Evolutionary conservation across 169 alveolate species (phyloP), one percentile per base, ranked within the genome.

Genomic region (Besnoitia besnoiti): DNA sequence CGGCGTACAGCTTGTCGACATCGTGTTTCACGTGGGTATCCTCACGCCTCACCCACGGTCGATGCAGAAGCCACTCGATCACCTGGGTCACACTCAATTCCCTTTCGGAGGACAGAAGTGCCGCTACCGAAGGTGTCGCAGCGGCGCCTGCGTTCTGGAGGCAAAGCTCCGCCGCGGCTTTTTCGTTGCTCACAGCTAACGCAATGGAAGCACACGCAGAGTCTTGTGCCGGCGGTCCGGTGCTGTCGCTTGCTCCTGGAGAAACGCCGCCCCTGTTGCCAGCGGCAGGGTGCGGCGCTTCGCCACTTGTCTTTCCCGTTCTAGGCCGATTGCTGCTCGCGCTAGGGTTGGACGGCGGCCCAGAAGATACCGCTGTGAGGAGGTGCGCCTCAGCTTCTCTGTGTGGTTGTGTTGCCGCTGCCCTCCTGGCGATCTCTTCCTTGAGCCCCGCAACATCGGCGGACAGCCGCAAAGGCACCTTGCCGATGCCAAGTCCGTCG

Each of bases 401-500:
- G n/a, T n/a, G n/a, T 8, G 82, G 44, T 19, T 1, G 46, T 39
- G 82, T 42, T n/a, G 82, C 82, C n/a, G 82, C 82, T 19, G n/a
- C 46, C n/a, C 24, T 73, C 46, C 24, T 73, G 8, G 16, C 82
- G 82, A 12, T 39, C 16, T 73, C 82, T 30, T 35, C 82, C n/a
- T 7, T 62, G 44, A 62, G 39, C 79, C 7, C 24, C 44, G n/a
- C 82, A n/a, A n/a, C 12, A n/a, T 73, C 47, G 16, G 40, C n/a
- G 82, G 30, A 1, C 8, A 73, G 82, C n/a, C 82, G 47, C 10
- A 73, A 7, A 16, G 82, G 82, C 8, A 37, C 39, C n/a, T 73
- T 73, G 14, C 82, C 82, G 46, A 73, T 73, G 82, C 82, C 82
- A 8, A 55, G 10, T 14, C 87, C 55, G 35, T 77, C 87, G 59